These are phyloP conservation scores for maize (Zea mays) DNA, from an alignment of 176 grass and related monocot species.

Conservation along the genomic window Zm-B73-REFERENCE-NAM-5.0 NC_050096.1:39843001-39843500, in stretches of 20 bases:
- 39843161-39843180: not conserved
- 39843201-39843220: not conserved
- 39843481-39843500: not conserved
- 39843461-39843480: not conserved
- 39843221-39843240: not conserved
- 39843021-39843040: not conserved
- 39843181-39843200: not conserved
- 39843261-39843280: not conserved
- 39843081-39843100: not conserved
- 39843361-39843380: not conserved
- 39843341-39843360: not conserved
- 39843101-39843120: not conserved
- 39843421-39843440: not conserved
- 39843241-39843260: conserved; percentile 10
- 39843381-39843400: not conserved
- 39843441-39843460: not conserved
- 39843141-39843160: not conserved
- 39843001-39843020: not conserved
- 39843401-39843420: no score
- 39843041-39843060: not conserved
- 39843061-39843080: not conserved
- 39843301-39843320: not conserved
- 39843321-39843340: not conserved
- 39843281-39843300: not conserved
- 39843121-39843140: not conserved